Base-by-base conservation (phyloP, 2,329 filamentous ascomycete genomes). In the Ascochyta clinopodiicola region DNA sequence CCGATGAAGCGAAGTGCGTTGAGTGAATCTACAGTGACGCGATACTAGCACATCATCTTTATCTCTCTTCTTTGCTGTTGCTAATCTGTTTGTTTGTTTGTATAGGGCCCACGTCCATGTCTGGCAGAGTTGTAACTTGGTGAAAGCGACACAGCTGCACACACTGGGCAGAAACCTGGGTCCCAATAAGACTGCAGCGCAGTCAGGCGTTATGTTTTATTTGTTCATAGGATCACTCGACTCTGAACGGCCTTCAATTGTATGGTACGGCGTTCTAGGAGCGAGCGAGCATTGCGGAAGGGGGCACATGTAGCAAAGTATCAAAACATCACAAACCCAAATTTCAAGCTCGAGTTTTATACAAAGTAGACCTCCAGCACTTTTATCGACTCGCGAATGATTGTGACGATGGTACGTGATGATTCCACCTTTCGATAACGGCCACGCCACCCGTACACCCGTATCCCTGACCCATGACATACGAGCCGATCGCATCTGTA, bases 1-100 rank as follows among this genome's bases (percentile, higher is more conserved):
- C 86, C 87, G 21, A 82, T 86, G 76, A 88, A 88, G 79, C 78
- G 85, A 62, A 81, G 77, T 72, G 78, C 77, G 57, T 70, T 81
- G 66, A 81, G 78, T 64, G 66, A 71, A 52, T 70, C 69, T 46
- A 70, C 73, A 61, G 60, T 73, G 43, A 68, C 71, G 51, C 69
- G 70, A 69, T 75, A 75, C 64, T 75, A 68, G 61, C 55, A 27
- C 32, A 21, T 7, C 50, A 59, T 42, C 29, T 54, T 44, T 24
- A 38, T 56, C 29, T 25, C 44, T 34, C 25, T 53, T 32, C 29
- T 47, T 56, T 55, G 52, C 35, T 44, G 46, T 55, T 45, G 57
- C 59, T 69, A 50, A 68, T 50, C 51, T 40, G 17, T 44, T 51
- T 51, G 17, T 44, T 51, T 51, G 54, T 45, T 39, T 46, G 24